Base-by-base conservation (phyloP, 1,284 basidiomycete species). In the Filobasidium uniguttulatum region DNA sequence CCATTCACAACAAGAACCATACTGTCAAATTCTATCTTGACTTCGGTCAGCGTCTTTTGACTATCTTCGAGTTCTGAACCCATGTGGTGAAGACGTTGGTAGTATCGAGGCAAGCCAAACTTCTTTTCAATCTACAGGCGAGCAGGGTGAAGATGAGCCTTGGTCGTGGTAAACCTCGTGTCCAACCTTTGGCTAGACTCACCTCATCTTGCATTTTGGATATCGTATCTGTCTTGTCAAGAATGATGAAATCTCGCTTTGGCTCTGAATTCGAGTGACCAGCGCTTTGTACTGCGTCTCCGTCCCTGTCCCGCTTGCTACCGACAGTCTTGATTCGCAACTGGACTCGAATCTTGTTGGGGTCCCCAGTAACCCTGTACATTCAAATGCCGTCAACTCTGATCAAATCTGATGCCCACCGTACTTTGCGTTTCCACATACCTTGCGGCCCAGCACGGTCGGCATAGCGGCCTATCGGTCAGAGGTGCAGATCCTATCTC, bases 381-480 rank as follows among this genome's bases (percentile, higher is more conserved):
- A 43, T 23, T 30, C 44, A 37, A 14, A 20, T 25, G 17, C 41
- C 14, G 28, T 43, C 44, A 7, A 49, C 23, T 25, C 26, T 49
- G 8, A 49, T 29, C 5, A 34, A n/a, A n/a, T n/a, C 20, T 2
- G 47, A 26, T 25, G 47, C 44, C 3, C 37, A 30, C 8, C 47
- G 37, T 25, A 37, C 44, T 12, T 43, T 10, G n/a, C 8, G n/a
- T 20, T 1, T 9, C 3, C 23, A 41, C 41, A 10, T 31, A 54
- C 52, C 44, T 49, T 26, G 34, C 36, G 25, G 36, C 40, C 52
- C 52, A 54, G n/a, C 52, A 54, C 3, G 19, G 23, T 19, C 28
- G n/a, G 26, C 52, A 54, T 5, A 49, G 33, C 5, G 34, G 19
- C 15, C 29, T 26, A 19, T 33, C 38, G 19, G 8, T 20, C 20